phyloP scores from a whole-genome alignment of 495 filamentous ascomycete genomes.

The Trichoderma reesei region DNA sequence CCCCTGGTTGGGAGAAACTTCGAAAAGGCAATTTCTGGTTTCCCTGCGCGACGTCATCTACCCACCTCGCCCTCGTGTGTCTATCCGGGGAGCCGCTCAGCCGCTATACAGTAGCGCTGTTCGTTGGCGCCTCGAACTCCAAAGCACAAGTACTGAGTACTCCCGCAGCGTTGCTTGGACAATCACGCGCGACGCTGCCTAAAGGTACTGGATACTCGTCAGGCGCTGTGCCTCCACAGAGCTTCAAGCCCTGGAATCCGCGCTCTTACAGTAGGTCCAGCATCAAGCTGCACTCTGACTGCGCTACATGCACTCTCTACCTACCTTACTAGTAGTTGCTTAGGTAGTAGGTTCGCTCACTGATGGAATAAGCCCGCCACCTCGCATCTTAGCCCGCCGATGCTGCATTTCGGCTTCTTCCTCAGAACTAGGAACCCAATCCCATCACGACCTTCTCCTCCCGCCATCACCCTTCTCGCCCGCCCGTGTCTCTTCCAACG shows the following conservation, averaged over 20 bases:
- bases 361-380: neutral
- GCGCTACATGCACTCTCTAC: no score
- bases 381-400: neutral
- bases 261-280: neutral
- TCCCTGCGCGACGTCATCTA: neutral
- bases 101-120: neutral
- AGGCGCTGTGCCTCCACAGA: neutral
- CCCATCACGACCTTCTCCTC: constrained; percentile 6
- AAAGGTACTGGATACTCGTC: neutral
- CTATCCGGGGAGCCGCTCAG: neutral
- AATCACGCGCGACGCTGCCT: neutral
- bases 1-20: no score
- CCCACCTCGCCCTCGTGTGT: neutral
- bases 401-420: neutral
- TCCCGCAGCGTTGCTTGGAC: no score
- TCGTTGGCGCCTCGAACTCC: neutral
- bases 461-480: neutral
- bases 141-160: no score
- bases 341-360: neutral
- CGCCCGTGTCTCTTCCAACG: neutral
- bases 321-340: no score
- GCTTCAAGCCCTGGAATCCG: no score
- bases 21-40: no score
- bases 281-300: neutral
- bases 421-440: neutral